Evolutionary conservation across 1,284 basidiomycete species (phyloP).

Genomic region (Lentinus polychrous): DNA sequence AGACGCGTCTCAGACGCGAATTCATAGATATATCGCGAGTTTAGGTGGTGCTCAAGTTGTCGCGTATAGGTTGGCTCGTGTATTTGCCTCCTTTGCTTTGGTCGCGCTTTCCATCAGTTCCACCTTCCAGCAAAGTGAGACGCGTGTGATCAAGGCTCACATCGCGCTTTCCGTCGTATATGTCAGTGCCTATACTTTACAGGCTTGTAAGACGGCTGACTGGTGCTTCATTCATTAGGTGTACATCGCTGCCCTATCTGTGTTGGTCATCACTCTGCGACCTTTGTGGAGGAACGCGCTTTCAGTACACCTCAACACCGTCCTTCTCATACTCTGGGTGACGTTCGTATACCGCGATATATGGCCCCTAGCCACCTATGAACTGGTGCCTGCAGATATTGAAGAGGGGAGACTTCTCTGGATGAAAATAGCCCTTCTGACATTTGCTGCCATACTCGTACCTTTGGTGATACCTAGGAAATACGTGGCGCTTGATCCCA

Average conservation of each 20-base stretch:
- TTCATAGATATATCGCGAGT: neutral
- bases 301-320: slow-evolving; percentile 20
- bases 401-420: slow-evolving; percentile 29
- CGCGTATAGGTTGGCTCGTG: neutral
- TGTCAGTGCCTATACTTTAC: neutral
- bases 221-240: neutral
- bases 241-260: neutral
- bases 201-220: neutral
- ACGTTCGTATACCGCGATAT: slow-evolving; percentile 46
- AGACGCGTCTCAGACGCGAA: neutral
- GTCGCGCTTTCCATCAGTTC: neutral
- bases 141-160: neutral
- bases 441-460: slow-evolving; percentile 33
- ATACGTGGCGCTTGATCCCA: slow-evolving; percentile 36
- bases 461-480: slow-evolving; percentile 38
- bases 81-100: neutral
- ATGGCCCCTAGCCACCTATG: slow-evolving; percentile 39
- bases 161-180: neutral
- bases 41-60: neutral
- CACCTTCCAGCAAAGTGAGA: neutral
- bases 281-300: neutral
- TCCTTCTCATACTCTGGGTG: slow-evolving; percentile 34
- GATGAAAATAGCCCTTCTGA: slow-evolving; percentile 32
- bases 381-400: slow-evolving; percentile 34
- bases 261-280: neutral